These are phyloP conservation scores for Lactifluus piperatus DNA, from an alignment of 768 basidiomycete species.

Conservation along the genomic window DNA sequence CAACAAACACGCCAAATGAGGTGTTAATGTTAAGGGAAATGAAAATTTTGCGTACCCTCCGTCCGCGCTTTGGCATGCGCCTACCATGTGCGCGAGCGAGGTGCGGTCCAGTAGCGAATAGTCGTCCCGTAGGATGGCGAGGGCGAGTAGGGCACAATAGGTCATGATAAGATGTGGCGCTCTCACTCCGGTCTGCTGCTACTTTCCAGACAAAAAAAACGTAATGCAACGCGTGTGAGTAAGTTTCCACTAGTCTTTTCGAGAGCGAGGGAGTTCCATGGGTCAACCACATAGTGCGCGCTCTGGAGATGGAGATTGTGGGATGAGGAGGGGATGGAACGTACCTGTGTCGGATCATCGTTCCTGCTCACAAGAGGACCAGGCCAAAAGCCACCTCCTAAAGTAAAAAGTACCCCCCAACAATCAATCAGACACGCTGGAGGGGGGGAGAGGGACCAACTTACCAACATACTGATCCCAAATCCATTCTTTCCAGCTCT, in stretches of 20 bases:
- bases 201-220: too few species aligned
- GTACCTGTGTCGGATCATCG: constrained; percentile 19
- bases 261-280: too few species aligned
- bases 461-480: constrained; percentile 78
- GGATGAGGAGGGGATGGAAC: constrained; percentile 18
- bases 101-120: constrained; percentile 59
- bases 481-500: constrained; percentile 72
- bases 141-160: constrained; percentile 78
- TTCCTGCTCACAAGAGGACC: constrained; percentile 65
- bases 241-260: too few species aligned
- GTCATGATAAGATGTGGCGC: constrained; percentile 87
- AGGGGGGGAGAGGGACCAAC: constrained; percentile 7
- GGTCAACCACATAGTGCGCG: constrained; percentile 1
- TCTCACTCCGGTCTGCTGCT: constrained; percentile 35
- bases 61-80: constrained; percentile 64
- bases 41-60: constrained; percentile 56
- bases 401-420: too few species aligned
- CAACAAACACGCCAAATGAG: too few species aligned
- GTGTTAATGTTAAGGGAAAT: constrained; percentile 1
- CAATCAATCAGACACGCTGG: too few species aligned
- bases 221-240: too few species aligned
- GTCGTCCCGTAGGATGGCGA: constrained; percentile 84
- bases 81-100: constrained; percentile 60
- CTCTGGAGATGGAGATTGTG: not conserved
- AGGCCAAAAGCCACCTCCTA: constrained; percentile 53